A percentile compares a stretch with the other conserved stretches of the same genome.
Evolutionary conservation across 495 filamentous ascomycete species (phyloP).

Genomic region (Peziza echinospora): DNA sequence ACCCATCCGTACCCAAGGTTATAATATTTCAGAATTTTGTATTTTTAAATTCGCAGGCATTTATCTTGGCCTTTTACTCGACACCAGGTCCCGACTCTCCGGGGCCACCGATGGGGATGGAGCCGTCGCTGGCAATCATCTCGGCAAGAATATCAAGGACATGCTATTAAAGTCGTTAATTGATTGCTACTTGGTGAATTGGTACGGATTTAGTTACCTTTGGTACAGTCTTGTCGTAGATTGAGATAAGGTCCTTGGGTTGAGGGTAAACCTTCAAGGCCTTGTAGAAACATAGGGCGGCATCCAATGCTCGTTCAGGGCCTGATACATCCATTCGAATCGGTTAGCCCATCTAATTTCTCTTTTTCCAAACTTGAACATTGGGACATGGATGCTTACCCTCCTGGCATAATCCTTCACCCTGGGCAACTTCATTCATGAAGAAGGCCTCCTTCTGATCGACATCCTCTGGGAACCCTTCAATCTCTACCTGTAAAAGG

Average conservation of each 20-base stretch:
- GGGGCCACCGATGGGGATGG: constrained; percentile 36
- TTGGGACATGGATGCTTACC: too few species aligned
- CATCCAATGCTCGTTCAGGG: constrained; percentile 45
- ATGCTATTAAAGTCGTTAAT: constrained; percentile 30
- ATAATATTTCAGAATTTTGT: too few species aligned
- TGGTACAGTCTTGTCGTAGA: constrained; percentile 94
- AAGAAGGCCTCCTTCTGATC: constrained; percentile 89
- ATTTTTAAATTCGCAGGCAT: neutral
- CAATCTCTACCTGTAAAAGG: constrained; percentile 58
- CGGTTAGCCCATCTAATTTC: too few species aligned
- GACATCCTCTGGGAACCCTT: constrained; percentile 72
- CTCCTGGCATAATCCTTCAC: constrained; percentile 53
- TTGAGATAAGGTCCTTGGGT: constrained; percentile 73
- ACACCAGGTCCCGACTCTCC: constrained; percentile 10
- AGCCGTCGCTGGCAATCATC: constrained; percentile 82
- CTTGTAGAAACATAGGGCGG: constrained; percentile 88
- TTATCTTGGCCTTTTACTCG: constrained; percentile 6
- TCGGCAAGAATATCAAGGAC: constrained; percentile 87
- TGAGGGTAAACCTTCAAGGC: constrained; percentile 95
- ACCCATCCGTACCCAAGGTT: too few species aligned
- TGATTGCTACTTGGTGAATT: neutral
- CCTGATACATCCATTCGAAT: constrained; percentile 29
- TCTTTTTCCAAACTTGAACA: too few species aligned
- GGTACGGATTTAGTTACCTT: constrained; percentile 35
- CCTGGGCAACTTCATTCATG: constrained; percentile 76